Conservation (phyloP, 202 grass and related monocot genomes). For the Panicum hallii region DNA sequence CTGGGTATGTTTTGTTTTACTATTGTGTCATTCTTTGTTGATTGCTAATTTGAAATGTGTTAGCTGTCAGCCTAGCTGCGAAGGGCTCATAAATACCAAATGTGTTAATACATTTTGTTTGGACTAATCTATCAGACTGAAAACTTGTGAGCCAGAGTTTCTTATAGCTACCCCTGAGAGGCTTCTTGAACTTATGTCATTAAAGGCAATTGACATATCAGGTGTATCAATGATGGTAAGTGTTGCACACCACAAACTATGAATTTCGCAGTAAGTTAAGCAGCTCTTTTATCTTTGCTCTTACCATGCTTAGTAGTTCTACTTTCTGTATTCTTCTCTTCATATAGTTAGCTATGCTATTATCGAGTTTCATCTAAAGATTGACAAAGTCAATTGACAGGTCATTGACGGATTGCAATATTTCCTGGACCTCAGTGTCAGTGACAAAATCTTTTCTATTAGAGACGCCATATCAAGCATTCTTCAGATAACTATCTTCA, state of each 20-base stretch:
- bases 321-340: neutral
- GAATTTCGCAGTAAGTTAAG: neutral
- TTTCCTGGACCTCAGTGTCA: constrained; percentile 51
- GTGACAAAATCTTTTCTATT: constrained; percentile 53
- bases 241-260: neutral
- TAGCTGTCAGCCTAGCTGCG: neutral
- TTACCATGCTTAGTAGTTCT: neutral
- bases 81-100: neutral
- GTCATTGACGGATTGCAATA: constrained; percentile 73
- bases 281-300: neutral
- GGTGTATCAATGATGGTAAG: constrained; percentile 74
- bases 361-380: neutral
- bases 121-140: constrained; percentile 55
- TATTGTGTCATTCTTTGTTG: neutral
- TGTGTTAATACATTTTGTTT: constrained; percentile 41
- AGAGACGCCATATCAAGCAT: constrained; percentile 54
- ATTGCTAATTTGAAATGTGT: neutral
- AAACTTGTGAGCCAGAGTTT: constrained; percentile 90
- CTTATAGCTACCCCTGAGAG: constrained; percentile 89
- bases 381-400: constrained; percentile 39
- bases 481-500: constrained; percentile 74
- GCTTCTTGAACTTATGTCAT: constrained; percentile 64
- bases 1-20: constrained; percentile 56
- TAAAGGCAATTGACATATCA: constrained; percentile 70
- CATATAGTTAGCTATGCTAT: neutral